Conservation (phyloP, 345 rosid species). For the Cochlearia excelsa region DNA sequence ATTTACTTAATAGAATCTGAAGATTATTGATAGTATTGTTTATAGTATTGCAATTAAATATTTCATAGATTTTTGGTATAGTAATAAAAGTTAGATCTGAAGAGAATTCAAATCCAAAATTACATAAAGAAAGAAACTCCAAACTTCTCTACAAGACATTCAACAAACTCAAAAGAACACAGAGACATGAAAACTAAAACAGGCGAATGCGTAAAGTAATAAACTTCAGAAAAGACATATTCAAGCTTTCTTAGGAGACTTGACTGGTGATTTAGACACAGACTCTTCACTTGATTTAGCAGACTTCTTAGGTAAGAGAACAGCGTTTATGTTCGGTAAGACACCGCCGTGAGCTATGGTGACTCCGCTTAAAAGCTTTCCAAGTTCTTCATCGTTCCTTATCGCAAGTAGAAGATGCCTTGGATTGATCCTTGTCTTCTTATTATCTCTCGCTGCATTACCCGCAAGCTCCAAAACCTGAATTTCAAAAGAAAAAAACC, state of each 20-base stretch:
- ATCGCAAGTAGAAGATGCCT: conserved; percentile 70
- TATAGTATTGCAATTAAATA: too few species aligned
- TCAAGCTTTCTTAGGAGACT: conserved; percentile 33
- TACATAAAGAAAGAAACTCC: too few species aligned
- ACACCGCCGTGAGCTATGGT: conserved; percentile 84
- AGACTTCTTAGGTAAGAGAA: conserved; percentile 66
- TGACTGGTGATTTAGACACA: conserved; percentile 57
- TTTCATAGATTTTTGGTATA: too few species aligned
- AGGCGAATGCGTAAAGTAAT: too few species aligned
- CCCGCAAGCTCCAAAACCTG: conserved; percentile 81
- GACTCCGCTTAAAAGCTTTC: conserved; percentile 65
- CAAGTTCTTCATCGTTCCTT: conserved; percentile 76
- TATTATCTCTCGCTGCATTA: conserved; percentile 77
- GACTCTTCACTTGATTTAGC: conserved; percentile 50
- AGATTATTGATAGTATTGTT: too few species aligned
- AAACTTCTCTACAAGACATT: too few species aligned
- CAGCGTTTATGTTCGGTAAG: conserved; percentile 66
- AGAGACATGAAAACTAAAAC: too few species aligned
- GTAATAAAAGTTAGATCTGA: too few species aligned
- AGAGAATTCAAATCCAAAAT: too few species aligned
- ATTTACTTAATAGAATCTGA: too few species aligned
- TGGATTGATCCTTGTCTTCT: conserved; percentile 69
- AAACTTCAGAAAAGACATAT: too few species aligned
- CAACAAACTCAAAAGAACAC: too few species aligned
- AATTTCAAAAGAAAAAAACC: not conserved